Conservation (phyloP, 345 rosid species). For the Eucalyptus pauciflora region DNA sequence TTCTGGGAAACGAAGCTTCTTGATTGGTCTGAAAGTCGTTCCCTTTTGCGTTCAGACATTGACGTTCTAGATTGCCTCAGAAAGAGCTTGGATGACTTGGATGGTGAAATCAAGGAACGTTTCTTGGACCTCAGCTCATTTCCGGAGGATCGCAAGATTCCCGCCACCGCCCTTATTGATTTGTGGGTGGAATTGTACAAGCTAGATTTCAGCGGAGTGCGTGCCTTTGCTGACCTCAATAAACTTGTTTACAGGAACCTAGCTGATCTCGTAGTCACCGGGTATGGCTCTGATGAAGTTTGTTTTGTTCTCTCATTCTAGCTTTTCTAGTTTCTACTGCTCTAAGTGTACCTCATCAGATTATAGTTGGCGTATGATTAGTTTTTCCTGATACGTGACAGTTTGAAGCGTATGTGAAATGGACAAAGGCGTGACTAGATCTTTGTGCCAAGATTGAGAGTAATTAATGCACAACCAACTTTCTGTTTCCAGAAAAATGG, state of each 20-base stretch:
- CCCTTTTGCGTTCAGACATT: neutral
- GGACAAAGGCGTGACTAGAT: neutral
- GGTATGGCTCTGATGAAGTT: slow-evolving; percentile 5
- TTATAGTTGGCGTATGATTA: neutral
- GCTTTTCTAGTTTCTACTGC: neutral
- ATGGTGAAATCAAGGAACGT: slow-evolving; percentile 17
- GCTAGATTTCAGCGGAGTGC: neutral
- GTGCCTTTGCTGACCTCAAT: slow-evolving; percentile 10
- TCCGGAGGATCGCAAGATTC: slow-evolving; percentile 43
- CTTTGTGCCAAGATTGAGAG: neutral
- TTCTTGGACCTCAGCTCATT: slow-evolving; percentile 48
- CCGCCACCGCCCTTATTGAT: slow-evolving; percentile 32
- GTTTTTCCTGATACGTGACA: neutral
- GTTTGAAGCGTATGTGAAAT: neutral
- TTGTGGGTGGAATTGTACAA: slow-evolving; percentile 38
- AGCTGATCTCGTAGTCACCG: slow-evolving; percentile 11
- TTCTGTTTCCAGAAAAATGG: neutral
- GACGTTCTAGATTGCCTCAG: slow-evolving; percentile 25
- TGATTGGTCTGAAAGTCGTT: slow-evolving; percentile 2
- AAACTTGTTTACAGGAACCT: slow-evolving; percentile 28
- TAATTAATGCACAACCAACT: neutral
- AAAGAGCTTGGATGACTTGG: slow-evolving; percentile 28
- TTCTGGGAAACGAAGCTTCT: slow-evolving; percentile 15
- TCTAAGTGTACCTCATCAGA: neutral
- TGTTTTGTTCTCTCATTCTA: neutral